A percentile compares a stretch with the other conserved stretches of the same genome.
These are phyloP conservation scores for Datisca glomerata DNA, from an alignment of 306 rosid genomes.

Conservation along the genomic window DNA sequence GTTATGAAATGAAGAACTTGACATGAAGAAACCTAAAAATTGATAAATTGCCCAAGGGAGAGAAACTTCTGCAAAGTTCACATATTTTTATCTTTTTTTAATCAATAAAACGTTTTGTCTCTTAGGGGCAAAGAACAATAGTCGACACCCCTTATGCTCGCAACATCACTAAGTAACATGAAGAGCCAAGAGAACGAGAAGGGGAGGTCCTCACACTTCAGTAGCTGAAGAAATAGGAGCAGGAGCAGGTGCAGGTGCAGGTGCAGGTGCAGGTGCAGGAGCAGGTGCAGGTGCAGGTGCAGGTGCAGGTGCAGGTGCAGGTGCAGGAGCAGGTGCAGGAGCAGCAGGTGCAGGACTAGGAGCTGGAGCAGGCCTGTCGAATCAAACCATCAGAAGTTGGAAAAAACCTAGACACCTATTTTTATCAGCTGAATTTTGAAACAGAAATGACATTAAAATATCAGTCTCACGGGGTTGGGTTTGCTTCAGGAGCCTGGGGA, in stretches of 20 bases:
- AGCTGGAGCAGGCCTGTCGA: slow-evolving; percentile 25
- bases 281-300: no score
- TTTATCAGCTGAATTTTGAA: slow-evolving; percentile 2
- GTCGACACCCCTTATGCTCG: no score
- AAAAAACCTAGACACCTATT: no score
- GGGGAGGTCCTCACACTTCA: slow-evolving; percentile 26
- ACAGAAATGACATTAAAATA: slow-evolving; percentile 1
- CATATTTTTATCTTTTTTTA: no score
- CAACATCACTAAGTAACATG: no score
- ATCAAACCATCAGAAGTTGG: no score
- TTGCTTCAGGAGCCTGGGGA: not conserved
- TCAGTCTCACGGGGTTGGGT: not conserved
- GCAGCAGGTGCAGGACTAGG: slow-evolving; percentile 6
- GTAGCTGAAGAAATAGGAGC: slow-evolving; percentile 20
- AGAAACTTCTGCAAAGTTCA: no score
- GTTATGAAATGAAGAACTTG: not conserved
- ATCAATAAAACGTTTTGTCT: no score
- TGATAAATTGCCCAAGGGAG: no score
- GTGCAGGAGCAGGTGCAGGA: no score
- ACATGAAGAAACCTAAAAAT: not conserved
- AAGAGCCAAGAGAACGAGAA: slow-evolving; percentile 4
- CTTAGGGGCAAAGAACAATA: no score
- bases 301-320: no score
- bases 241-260: not conserved
- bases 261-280: slow-evolving; percentile 7